Evolutionary conservation across 257 asterid species (phyloP).

Genomic region (Cinchona pubescens): DNA sequence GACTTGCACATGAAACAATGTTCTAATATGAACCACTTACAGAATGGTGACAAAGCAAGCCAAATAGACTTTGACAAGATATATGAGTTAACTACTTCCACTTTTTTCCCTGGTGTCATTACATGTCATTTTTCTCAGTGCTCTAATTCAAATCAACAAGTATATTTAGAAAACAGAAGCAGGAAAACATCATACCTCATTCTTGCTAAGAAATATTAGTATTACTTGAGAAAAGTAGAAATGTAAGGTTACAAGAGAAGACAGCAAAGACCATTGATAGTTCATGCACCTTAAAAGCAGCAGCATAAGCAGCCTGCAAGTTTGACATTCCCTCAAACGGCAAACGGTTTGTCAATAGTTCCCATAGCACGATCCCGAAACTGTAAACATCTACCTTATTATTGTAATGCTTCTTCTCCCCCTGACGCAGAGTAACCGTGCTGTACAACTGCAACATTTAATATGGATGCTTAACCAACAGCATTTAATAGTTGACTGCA

Average conservation of each 20-base stretch:
- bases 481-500: not conserved
- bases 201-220: too few species aligned
- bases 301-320: constrained; percentile 99
- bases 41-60: not conserved
- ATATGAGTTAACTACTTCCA: too few species aligned
- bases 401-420: constrained; percentile 97
- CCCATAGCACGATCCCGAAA: constrained; percentile 94
- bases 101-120: too few species aligned
- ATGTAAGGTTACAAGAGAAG: not conserved
- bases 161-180: not conserved
- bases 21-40: not conserved
- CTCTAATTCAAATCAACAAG: not conserved
- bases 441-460: constrained; percentile 78
- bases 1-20: not conserved
- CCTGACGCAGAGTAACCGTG: constrained; percentile 93
- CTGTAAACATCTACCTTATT: constrained; percentile 94
- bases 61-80: not conserved
- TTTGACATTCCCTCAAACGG: constrained; percentile 99
- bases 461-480: constrained; percentile 7
- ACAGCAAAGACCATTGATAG: not conserved
- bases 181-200: not conserved
- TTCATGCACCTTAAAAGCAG: constrained; percentile 85
- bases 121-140: not conserved
- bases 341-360: constrained; percentile 81
- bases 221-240: not conserved